Base-by-base conservation (phyloP, 2,329 filamentous ascomycete species). In the Aspergillus aculeatinus region DNA sequence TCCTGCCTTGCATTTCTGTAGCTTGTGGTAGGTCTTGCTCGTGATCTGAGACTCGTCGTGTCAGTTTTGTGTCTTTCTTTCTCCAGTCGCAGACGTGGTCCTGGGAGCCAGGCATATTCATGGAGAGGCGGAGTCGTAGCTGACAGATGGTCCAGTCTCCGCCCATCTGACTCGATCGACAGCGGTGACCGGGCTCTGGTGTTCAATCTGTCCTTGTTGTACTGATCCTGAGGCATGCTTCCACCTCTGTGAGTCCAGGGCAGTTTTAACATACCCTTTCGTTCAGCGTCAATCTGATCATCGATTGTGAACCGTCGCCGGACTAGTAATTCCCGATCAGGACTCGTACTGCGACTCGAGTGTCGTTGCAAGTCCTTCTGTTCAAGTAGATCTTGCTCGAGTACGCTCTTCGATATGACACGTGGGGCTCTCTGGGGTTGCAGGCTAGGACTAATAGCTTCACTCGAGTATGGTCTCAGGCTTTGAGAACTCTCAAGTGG, bases 211-310 rank as follows among this genome's bases (percentile, higher is more conserved):
- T 19, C 9, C 16, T 44, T 7, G 16, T 7, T 19, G 10, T 12
- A 35, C 16, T n/a, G 14, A 9, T 16, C 7, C 35, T 16, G 14
- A 42, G 35, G 14, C 35, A 12, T 42, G 14, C 14, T 42, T 23
- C 23, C 23, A 42, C 4, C 10, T 42, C 3, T 19, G n/a, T 7
- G 23, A n/a, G 33, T 49, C 21, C 11, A 49, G 58, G 21, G 23
- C 21, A 27, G 50, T 23, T n/a, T 55, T 7, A 60, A 54, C 47
- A 21, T 58, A 4, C 58, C 50, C 21, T 65, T 56, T 31, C 60
- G 51, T 47, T 73, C 68, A 35, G 63, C 67, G 56, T 68, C 59
- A 11, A 65, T 50, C 56, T 73, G 69, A 14, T 72, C 67, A 33
- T 73, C 70, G 33, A 72, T 64, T 3, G 67, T 71, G 49, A 70